These are phyloP conservation scores for Pterocarpus santalinus DNA, from an alignment of 306 rosid species.

Conservation along the genomic window DNA sequence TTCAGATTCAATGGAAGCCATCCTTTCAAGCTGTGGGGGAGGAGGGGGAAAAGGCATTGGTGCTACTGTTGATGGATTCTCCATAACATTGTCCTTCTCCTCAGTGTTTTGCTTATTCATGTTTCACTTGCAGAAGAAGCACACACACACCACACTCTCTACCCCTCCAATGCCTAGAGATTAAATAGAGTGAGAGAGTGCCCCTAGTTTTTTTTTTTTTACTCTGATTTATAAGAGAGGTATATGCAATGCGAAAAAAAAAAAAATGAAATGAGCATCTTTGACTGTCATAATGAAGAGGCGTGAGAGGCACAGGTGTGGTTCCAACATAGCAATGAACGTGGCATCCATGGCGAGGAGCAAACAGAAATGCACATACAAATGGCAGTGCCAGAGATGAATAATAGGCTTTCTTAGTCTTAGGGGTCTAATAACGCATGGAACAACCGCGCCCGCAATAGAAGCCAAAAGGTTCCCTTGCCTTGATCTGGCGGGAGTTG, in stretches of 20 bases:
- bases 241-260: neutral
- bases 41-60: constrained; percentile 2
- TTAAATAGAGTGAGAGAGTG: neutral
- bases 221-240: neutral
- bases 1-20: constrained; percentile 52
- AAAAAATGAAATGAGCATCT: constrained; percentile 45
- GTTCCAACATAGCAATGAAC: constrained; percentile 41
- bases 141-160: neutral
- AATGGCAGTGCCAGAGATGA: constrained; percentile 44
- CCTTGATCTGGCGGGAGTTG: neutral
- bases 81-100: neutral
- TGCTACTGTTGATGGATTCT: neutral
- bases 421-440: neutral
- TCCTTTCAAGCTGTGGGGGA: constrained; percentile 44
- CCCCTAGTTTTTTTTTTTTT: neutral
- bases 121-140: neutral
- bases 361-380: constrained; percentile 45
- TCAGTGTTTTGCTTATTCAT: neutral
- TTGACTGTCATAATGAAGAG: constrained; percentile 53
- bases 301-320: constrained; percentile 44
- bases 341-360: constrained; percentile 57
- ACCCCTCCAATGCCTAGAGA: neutral
- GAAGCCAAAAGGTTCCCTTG: neutral
- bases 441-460: neutral
- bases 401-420: neutral